phyloP scores from a whole-genome alignment of 805 yeast genomes.

The Grigorovia yakushimaensis region DNA sequence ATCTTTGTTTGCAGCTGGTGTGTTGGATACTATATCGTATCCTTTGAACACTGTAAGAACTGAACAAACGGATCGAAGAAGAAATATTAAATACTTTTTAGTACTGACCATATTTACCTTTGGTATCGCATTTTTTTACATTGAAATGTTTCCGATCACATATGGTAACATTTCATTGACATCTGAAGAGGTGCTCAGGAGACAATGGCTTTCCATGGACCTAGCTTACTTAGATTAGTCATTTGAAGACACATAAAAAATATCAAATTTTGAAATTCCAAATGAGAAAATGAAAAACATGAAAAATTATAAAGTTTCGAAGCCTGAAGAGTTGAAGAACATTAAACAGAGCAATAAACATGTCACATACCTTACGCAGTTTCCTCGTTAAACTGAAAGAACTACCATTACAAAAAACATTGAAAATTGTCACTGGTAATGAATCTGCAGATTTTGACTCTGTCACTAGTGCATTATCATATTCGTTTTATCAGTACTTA shows the following conservation, averaged over 20 bases:
- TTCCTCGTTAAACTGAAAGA: conserved; percentile 3
- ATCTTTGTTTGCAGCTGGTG: conserved; percentile 69
- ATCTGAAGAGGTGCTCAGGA: conserved; percentile 50
- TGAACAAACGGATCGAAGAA: background rate
- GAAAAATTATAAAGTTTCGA: background rate
- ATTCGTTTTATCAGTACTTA: conserved; percentile 43
- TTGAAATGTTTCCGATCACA: conserved; percentile 70
- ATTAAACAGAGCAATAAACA: too few relatives aligned
- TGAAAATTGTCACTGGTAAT: conserved; percentile 44
- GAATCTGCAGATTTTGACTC: conserved; percentile 89
- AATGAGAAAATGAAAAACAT: background rate
- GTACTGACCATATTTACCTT: conserved; percentile 4
- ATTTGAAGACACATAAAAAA: background rate
- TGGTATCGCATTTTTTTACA: conserved; percentile 48
- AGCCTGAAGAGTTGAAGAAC: background rate
- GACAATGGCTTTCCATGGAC: conserved; percentile 74
- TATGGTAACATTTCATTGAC: conserved; percentile 65
- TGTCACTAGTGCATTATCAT: conserved; percentile 62
- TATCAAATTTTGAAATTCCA: background rate
- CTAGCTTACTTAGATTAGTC: conserved; percentile 60
- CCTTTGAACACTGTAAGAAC: conserved; percentile 31
- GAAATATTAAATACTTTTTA: background rate
- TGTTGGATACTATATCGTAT: conserved; percentile 65
- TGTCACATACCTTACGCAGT: conserved; percentile 3
- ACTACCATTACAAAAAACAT: background rate